These are phyloP conservation scores for Linum tenue DNA, from an alignment of 345 rosid species.

Conservation along the genomic window DNA sequence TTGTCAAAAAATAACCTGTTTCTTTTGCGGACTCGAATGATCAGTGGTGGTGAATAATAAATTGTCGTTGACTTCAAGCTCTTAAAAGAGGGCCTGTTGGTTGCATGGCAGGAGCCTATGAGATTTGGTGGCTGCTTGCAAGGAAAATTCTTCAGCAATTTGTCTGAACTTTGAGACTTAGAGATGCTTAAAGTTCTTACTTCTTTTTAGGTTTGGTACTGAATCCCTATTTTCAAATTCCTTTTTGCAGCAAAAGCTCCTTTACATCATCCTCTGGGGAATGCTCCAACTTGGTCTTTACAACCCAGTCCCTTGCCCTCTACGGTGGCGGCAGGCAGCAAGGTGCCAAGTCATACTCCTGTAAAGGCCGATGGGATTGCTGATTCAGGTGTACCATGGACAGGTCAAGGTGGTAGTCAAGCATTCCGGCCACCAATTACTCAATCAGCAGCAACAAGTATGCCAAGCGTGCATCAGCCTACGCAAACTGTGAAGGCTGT, in stretches of 20 bases:
- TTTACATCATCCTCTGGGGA: constrained; percentile 36
- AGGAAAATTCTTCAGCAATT: too few relatives aligned
- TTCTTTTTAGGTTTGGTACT: not conserved
- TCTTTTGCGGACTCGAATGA: not conserved
- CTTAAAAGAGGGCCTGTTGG: not conserved
- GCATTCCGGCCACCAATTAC: constrained; percentile 43
- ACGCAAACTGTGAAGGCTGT: constrained; percentile 40
- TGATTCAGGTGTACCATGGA: constrained; percentile 21
- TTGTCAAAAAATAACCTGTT: not conserved
- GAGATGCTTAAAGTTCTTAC: not conserved
- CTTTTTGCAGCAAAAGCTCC: constrained; percentile 48
- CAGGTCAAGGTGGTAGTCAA: constrained; percentile 43
- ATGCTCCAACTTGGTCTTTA: constrained; percentile 64
- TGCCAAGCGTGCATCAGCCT: constrained; percentile 45
- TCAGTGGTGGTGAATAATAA: not conserved
- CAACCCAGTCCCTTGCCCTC: constrained; percentile 45
- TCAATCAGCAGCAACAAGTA: constrained; percentile 42
- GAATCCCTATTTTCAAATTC: not conserved
- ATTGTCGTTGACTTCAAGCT: not conserved
- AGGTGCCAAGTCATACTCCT: constrained; percentile 36
- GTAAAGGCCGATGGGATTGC: constrained; percentile 41
- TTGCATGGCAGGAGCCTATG: not conserved
- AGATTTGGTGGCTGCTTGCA: too few relatives aligned
- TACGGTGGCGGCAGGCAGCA: constrained; percentile 41
- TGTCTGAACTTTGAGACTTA: too few relatives aligned